Evolutionary conservation across 345 rosid genomes (phyloP).

Genomic region (Murraya koenigii): DNA sequence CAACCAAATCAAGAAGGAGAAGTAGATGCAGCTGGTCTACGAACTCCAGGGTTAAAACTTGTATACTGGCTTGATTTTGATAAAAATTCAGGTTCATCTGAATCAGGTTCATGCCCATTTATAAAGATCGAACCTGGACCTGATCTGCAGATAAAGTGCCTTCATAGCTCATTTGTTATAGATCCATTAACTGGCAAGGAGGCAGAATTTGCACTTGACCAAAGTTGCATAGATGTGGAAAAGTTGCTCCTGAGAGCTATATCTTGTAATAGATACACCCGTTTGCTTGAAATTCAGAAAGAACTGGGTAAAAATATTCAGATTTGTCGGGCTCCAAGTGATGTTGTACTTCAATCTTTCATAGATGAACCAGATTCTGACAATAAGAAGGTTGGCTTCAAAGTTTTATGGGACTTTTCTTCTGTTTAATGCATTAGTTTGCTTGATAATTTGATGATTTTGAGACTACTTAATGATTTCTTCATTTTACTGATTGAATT

Average conservation of each 20-base stretch:
- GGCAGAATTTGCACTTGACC: conserved; percentile 77
- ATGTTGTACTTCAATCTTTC: conserved; percentile 59
- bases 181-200: conserved; percentile 83
- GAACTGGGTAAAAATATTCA: conserved; percentile 70
- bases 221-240: conserved; percentile 90
- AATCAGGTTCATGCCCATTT: conserved; percentile 54
- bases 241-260: conserved; percentile 86
- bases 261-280: conserved; percentile 82
- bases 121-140: conserved; percentile 89
- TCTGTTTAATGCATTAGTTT: neutral
- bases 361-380: conserved; percentile 50
- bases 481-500: conserved; percentile 14
- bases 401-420: neutral
- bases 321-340: conserved; percentile 62
- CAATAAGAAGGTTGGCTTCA: conserved; percentile 44
- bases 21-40: conserved; percentile 65
- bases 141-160: conserved; percentile 75
- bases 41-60: conserved; percentile 88
- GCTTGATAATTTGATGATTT: conserved; percentile 6
- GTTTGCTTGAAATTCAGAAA: conserved; percentile 90
- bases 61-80: conserved; percentile 83
- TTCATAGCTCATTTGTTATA: conserved; percentile 73
- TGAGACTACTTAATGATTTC: conserved; percentile 6
- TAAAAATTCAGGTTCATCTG: conserved; percentile 50
- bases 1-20: conserved; percentile 77